A percentile compares a stretch with the other conserved stretches of the same genome.
phyloP scores from a whole-genome alignment of 192 early-diverging fungal species.

The Backusella mclennaniae region DNA sequence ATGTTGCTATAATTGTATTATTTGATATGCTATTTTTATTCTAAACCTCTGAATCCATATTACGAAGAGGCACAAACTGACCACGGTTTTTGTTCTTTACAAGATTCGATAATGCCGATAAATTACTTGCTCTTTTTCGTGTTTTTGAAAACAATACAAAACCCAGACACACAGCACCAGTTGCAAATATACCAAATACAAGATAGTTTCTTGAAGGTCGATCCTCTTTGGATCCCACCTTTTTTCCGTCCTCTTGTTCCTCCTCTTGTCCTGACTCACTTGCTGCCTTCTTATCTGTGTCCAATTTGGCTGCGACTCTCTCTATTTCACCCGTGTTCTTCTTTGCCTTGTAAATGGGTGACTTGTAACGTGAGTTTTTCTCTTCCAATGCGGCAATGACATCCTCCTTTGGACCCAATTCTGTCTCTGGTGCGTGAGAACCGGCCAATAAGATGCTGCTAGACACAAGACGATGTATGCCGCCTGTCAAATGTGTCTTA shows the following conservation, averaged over 20 bases:
- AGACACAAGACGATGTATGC: conserved; percentile 29
- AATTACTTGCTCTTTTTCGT: neutral
- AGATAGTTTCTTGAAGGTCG: neutral
- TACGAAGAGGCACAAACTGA: conserved; percentile 28
- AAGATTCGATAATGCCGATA: conserved; percentile 19
- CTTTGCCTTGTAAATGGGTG: conserved; percentile 8
- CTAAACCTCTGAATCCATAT: conserved; percentile 21
- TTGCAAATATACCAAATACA: conserved; percentile 6
- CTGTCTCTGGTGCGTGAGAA: neutral
- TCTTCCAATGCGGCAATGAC: neutral
- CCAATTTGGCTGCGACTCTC: neutral
- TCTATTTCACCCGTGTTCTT: conserved; percentile 6
- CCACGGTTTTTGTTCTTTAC: conserved; percentile 22
- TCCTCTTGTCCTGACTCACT: neutral
- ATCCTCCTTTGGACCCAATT: neutral
- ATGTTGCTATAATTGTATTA: neutral
- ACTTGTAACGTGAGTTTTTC: neutral
- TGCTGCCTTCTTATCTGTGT: conserved; percentile 5
- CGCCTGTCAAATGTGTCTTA: conserved; percentile 35
- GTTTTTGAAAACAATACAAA: conserved; percentile 20
- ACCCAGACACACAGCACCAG: conserved; percentile 3
- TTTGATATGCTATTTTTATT: neutral
- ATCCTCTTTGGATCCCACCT: neutral
- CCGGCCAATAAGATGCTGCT: conserved; percentile 27
- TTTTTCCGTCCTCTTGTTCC: neutral